These are phyloP conservation scores for Cnidoscolus chayamansa DNA, from an alignment of 441 rosid genomes.

Conservation along the genomic window DNA sequence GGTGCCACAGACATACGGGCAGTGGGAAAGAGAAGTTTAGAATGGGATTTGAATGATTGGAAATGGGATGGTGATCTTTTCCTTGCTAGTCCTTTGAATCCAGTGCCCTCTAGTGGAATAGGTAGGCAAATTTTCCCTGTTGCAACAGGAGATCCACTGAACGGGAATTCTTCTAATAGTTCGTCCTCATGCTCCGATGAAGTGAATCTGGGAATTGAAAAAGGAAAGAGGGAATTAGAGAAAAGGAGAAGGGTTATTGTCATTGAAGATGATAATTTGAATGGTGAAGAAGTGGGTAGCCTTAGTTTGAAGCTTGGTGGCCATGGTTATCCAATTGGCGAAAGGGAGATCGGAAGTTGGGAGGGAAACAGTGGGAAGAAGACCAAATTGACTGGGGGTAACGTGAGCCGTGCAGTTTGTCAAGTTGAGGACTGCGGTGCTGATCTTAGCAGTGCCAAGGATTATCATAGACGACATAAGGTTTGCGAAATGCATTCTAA, in stretches of 20 bases:
- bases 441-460: constrained; percentile 87
- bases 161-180: constrained; percentile 66
- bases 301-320: constrained; percentile 72
- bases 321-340: constrained; percentile 41
- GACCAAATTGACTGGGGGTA: constrained; percentile 56
- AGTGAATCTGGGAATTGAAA: constrained; percentile 45
- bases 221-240: constrained; percentile 60
- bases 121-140: constrained; percentile 62
- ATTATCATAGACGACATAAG: constrained; percentile 95
- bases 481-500: constrained; percentile 97
- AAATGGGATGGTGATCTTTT: constrained; percentile 98
- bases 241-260: constrained; percentile 71
- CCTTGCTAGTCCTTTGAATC: constrained; percentile 63
- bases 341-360: constrained; percentile 44
- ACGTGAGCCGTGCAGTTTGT: constrained; percentile 65
- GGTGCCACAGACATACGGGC: constrained; percentile 41
- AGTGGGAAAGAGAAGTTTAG: constrained; percentile 60
- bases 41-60: constrained; percentile 96
- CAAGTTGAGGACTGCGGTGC: constrained; percentile 93
- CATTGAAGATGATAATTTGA: constrained; percentile 47
- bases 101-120: constrained; percentile 33
- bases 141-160: constrained; percentile 30
- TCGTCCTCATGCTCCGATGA: constrained; percentile 85
- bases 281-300: constrained; percentile 42
- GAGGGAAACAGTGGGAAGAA: constrained; percentile 62